phyloP scores from a whole-genome alignment of 2,329 filamentous ascomycete genomes.

The Hypoxylon rubiginosum region DNA sequence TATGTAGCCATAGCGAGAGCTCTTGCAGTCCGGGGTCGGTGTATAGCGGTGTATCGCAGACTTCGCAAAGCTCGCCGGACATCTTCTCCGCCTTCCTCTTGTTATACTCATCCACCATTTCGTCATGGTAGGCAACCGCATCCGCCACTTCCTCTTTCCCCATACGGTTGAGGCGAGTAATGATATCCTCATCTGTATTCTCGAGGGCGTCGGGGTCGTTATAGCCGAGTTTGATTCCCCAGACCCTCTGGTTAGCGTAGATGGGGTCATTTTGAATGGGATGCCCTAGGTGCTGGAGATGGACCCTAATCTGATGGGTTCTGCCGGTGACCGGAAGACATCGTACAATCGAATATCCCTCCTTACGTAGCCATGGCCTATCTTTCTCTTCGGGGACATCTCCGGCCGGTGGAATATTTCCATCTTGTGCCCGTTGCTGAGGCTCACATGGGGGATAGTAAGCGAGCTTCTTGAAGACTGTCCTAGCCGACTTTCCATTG shows the following conservation, averaged over 20 bases:
- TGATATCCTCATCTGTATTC: constrained; percentile 89
- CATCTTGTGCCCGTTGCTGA: constrained; percentile 24
- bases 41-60: constrained; percentile 91
- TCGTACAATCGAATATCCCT: constrained; percentile 93
- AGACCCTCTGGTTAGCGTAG: constrained; percentile 94
- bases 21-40: constrained; percentile 93
- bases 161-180: constrained; percentile 87
- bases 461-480: constrained; percentile 91
- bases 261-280: constrained; percentile 98
- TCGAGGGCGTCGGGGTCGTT: constrained; percentile 74
- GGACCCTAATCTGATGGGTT: constrained; percentile 94
- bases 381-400: constrained; percentile 46
- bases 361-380: constrained; percentile 64
- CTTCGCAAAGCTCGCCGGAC: constrained; percentile 83
- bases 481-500: constrained; percentile 89
- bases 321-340: constrained; percentile 93
- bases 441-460: constrained; percentile 77
- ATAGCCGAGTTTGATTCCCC: constrained; percentile 82
- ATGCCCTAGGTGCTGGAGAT: constrained; percentile 93
- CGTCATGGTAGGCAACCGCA: constrained; percentile 92
- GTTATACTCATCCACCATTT: constrained; percentile 91
- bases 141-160: constrained; percentile 94
- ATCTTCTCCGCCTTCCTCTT: constrained; percentile 93
- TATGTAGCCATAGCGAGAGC: constrained; percentile 93
- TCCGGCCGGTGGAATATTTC: constrained; percentile 29